Conservation (phyloP, 768 basidiomycete genomes). For the Gymnopilus dilepis region DNA sequence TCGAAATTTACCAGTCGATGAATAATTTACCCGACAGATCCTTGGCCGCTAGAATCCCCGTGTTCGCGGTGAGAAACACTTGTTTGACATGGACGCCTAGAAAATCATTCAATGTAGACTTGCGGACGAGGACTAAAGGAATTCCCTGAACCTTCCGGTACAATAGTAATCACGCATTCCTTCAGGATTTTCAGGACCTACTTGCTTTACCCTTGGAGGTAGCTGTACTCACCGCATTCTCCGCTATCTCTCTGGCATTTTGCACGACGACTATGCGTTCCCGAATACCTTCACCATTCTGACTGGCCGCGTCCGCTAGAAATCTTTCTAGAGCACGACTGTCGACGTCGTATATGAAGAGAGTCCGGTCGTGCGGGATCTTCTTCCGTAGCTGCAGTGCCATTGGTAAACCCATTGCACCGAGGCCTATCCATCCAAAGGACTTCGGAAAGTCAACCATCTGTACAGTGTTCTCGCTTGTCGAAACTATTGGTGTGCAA, state of each 20-base stretch:
- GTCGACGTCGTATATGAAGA: slow-evolving; percentile 45
- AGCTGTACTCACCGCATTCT: slow-evolving; percentile 37
- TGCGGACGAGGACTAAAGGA: not conserved
- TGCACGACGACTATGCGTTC: slow-evolving; percentile 23
- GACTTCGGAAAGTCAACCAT: slow-evolving; percentile 15
- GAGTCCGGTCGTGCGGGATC: slow-evolving; percentile 26
- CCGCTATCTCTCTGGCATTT: slow-evolving; percentile 40
- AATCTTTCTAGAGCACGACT: slow-evolving; percentile 32
- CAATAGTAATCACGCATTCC: slow-evolving; percentile 46
- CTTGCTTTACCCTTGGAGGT: not conserved
- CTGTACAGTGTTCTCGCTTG: not conserved
- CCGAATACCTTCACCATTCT: slow-evolving; percentile 9
- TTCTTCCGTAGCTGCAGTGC: slow-evolving; percentile 40
- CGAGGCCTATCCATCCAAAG: slow-evolving; percentile 47
- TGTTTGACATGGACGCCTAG: slow-evolving; percentile 43
- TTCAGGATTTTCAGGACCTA: slow-evolving; percentile 13
- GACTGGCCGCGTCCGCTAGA: slow-evolving; percentile 19
- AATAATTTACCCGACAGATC: slow-evolving; percentile 44
- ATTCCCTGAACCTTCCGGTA: slow-evolving; percentile 47
- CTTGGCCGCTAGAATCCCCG: slow-evolving; percentile 39
- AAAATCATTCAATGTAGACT: not conserved
- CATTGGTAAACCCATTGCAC: slow-evolving; percentile 53
- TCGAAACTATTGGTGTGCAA: too few species aligned
- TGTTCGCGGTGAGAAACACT: slow-evolving; percentile 40
- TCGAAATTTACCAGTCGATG: slow-evolving; percentile 43